phyloP scores from a whole-genome alignment of 192 early-diverging fungal genomes.

The Nowakowskiella sp. region DNA sequence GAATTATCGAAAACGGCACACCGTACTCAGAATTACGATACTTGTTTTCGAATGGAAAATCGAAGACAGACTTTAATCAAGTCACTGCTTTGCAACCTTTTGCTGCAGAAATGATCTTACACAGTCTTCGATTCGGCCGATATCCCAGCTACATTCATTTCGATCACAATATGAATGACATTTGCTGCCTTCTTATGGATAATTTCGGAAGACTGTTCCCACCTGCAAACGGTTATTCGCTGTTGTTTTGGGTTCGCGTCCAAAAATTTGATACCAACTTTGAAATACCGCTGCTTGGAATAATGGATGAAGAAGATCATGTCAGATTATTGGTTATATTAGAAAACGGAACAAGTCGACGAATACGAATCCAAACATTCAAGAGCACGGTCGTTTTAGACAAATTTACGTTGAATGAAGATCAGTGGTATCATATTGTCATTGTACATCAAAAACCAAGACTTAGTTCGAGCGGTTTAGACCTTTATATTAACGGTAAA shows the following conservation, averaged over 20 bases:
- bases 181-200: slow-evolving; percentile 36
- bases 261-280: slow-evolving; percentile 42
- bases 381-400: slow-evolving; percentile 43
- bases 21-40: slow-evolving; percentile 44
- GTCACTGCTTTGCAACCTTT: too few relatives aligned
- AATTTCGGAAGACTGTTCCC: slow-evolving; percentile 44
- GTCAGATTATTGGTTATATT: slow-evolving; percentile 37
- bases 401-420: slow-evolving; percentile 41
- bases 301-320: slow-evolving; percentile 38
- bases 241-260: slow-evolving; percentile 53
- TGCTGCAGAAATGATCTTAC: slow-evolving; percentile 45
- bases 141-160: slow-evolving; percentile 61
- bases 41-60: slow-evolving; percentile 38
- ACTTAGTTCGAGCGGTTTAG: slow-evolving; percentile 38
- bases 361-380: slow-evolving; percentile 27
- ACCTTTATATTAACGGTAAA: slow-evolving; percentile 55
- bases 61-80: too few relatives aligned
- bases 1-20: slow-evolving; percentile 49
- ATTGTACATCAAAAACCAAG: slow-evolving; percentile 55
- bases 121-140: slow-evolving; percentile 39
- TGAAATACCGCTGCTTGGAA: slow-evolving; percentile 34
- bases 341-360: slow-evolving; percentile 33
- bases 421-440: slow-evolving; percentile 60
- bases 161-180: slow-evolving; percentile 25
- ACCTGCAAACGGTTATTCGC: slow-evolving; percentile 45